These are phyloP conservation scores for Curvularia eragrostidis DNA, from an alignment of 2,329 filamentous ascomycete genomes.

Conservation along the genomic window DNA sequence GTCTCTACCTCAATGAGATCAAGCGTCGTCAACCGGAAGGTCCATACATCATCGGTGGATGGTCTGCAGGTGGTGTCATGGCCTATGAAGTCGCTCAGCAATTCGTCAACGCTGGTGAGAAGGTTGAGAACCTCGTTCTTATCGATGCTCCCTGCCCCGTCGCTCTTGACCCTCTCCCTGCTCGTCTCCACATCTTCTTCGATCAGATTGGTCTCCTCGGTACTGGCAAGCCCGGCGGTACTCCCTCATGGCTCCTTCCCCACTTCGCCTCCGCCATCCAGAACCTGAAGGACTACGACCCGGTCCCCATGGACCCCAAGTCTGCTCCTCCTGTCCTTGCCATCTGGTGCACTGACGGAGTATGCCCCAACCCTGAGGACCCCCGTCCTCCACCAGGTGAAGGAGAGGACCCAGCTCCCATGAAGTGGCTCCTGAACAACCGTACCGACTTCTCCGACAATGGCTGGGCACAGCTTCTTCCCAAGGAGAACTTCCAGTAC, in stretches of 20 bases:
- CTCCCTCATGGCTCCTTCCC: constrained; percentile 75
- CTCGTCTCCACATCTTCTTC: constrained; percentile 73
- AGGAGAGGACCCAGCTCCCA: constrained; percentile 60
- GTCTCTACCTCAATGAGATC: constrained; percentile 72
- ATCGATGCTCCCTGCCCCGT: constrained; percentile 63
- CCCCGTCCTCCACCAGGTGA: constrained; percentile 69
- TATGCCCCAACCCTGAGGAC: constrained; percentile 71
- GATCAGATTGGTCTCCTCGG: constrained; percentile 74
- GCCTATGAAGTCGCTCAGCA: constrained; percentile 60
- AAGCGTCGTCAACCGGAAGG: constrained; percentile 72
- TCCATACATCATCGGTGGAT: constrained; percentile 62
- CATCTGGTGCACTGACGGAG: constrained; percentile 77
- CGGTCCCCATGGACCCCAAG: constrained; percentile 65
- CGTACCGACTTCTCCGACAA: constrained; percentile 74
- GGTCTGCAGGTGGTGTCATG: constrained; percentile 63
- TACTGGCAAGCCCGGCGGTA: constrained; percentile 63
- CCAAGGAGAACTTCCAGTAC: constrained; percentile 66
- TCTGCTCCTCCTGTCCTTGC: constrained; percentile 67
- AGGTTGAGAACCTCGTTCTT: constrained; percentile 59
- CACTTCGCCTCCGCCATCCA: constrained; percentile 74
- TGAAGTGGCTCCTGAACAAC: constrained; percentile 75
- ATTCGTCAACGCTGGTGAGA: constrained; percentile 57
- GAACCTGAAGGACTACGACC: constrained; percentile 72
- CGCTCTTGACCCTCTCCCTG: constrained; percentile 58
- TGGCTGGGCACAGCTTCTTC: constrained; percentile 71